Evolutionary conservation across 2,329 filamentous ascomycete species (phyloP).

Genomic region (Cytospora piceicola): DNA sequence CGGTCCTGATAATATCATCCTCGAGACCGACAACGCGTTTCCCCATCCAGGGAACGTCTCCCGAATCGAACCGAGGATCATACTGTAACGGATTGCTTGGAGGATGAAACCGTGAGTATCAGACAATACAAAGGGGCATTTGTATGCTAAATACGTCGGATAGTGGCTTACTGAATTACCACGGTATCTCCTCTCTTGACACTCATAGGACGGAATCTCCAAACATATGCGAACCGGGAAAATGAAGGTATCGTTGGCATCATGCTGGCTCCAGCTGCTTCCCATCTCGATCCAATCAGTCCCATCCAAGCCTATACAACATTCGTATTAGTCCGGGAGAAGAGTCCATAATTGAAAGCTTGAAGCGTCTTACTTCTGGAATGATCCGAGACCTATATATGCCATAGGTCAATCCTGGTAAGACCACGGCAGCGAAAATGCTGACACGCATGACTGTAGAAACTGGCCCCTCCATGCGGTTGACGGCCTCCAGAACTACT

Average conservation of each 20-base stretch:
- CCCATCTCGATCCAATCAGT: background rate
- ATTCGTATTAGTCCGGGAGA: background rate
- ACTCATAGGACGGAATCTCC: background rate
- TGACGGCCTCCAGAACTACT: background rate
- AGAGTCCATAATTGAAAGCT: background rate
- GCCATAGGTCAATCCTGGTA: background rate
- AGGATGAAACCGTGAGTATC: background rate
- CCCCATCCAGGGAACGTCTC: background rate
- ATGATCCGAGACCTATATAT: background rate
- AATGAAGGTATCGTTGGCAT: background rate
- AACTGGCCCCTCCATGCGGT: background rate
- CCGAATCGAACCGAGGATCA: background rate
- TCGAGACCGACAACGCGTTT: constrained; percentile 6
- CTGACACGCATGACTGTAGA: background rate
- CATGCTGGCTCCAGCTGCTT: background rate
- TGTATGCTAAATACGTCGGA: background rate
- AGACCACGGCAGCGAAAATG: background rate
- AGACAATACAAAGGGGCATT: background rate
- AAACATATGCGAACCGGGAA: background rate
- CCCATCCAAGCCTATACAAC: constrained; percentile 1
- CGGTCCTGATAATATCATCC: constrained; percentile 3
- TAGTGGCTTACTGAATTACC: background rate
- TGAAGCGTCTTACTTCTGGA: background rate
- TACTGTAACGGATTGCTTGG: background rate
- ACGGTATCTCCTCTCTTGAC: background rate